phyloP scores from a whole-genome alignment of 2,329 filamentous ascomycete species.

The Simplicillium sp. region DNA sequence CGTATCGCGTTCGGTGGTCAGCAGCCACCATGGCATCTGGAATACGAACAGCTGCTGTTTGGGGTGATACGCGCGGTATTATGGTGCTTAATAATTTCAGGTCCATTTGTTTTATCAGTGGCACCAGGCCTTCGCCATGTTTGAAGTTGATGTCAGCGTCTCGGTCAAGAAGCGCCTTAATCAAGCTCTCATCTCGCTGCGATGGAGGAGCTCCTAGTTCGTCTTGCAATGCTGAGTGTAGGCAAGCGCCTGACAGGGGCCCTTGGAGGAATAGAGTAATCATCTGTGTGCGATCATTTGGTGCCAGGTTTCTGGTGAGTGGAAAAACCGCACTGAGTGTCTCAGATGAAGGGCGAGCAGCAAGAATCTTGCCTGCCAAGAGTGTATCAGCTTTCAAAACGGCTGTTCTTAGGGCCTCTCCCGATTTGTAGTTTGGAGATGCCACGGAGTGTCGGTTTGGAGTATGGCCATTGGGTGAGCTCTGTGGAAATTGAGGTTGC shows the following conservation, averaged over 20 bases:
- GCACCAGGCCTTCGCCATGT: slow-evolving; percentile 36
- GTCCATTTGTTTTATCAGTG: slow-evolving; percentile 39
- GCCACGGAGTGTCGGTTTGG: slow-evolving; percentile 34
- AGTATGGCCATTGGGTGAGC: slow-evolving; percentile 11
- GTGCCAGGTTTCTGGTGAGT: slow-evolving; percentile 30
- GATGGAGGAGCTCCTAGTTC: slow-evolving; percentile 39
- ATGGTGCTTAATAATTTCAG: slow-evolving; percentile 33
- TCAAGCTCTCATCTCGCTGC: slow-evolving; percentile 38
- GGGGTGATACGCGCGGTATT: slow-evolving; percentile 34
- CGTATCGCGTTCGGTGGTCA: slow-evolving; percentile 30
- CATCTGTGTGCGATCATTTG: slow-evolving; percentile 35
- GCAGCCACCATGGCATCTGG: slow-evolving; percentile 34
- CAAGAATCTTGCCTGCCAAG: slow-evolving; percentile 36
- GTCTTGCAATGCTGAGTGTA: slow-evolving; percentile 41
- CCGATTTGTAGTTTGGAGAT: slow-evolving; percentile 41
- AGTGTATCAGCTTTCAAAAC: slow-evolving; percentile 32
- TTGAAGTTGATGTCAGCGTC: slow-evolving; percentile 46
- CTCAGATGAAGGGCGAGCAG: slow-evolving; percentile 33
- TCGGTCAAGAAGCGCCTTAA: slow-evolving; percentile 40
- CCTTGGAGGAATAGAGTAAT: slow-evolving; percentile 39
- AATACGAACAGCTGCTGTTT: slow-evolving; percentile 38
- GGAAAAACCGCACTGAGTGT: slow-evolving; percentile 41
- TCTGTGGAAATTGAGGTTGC: slow-evolving; percentile 33
- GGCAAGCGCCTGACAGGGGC: slow-evolving; percentile 33
- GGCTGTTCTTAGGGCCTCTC: slow-evolving; percentile 39